Percentiles rank a stretch among this genome's conserved stretches.
These are phyloP conservation scores for Echeveria elegans DNA, from an alignment of 164 flowering plant species.

Conservation along the genomic window DNA sequence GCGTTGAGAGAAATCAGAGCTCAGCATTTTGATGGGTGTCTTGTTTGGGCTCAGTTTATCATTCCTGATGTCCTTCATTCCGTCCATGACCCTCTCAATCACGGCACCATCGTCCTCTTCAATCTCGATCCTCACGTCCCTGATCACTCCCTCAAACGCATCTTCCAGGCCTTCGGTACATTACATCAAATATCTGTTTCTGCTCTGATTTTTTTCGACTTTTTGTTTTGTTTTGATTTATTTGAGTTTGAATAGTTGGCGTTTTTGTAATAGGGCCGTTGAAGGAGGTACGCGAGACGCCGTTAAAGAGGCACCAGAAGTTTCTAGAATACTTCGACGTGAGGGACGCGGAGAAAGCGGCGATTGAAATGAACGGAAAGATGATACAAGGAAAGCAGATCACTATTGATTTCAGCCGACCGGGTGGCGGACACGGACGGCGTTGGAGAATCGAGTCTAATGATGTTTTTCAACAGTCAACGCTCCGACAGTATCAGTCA, in stretches of 20 bases:
- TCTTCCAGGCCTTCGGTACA: conserved; percentile 67
- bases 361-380: conserved; percentile 57
- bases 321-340: conserved; percentile 79
- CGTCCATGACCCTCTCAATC: conserved; percentile 49
- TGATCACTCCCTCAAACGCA: conserved; percentile 27
- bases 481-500: not conserved
- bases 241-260: not conserved
- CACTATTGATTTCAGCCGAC: conserved; percentile 66
- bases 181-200: no score
- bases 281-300: conserved; percentile 80
- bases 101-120: conserved; percentile 81
- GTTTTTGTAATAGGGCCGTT: conserved; percentile 37
- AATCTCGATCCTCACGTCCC: conserved; percentile 53
- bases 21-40: conserved; percentile 48
- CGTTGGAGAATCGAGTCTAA: conserved; percentile 14
- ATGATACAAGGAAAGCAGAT: conserved; percentile 48
- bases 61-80: conserved; percentile 24
- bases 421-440: conserved; percentile 44
- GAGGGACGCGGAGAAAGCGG: conserved; percentile 65
- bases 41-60: conserved; percentile 78
- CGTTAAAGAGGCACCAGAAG: conserved; percentile 51
- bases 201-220: not conserved
- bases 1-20: conserved; percentile 48
- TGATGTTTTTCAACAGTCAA: not conserved
- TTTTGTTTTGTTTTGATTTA: no score